These are phyloP conservation scores for Cercophora samala DNA, from an alignment of 495 filamentous ascomycete genomes.

Conservation along the genomic window DNA sequence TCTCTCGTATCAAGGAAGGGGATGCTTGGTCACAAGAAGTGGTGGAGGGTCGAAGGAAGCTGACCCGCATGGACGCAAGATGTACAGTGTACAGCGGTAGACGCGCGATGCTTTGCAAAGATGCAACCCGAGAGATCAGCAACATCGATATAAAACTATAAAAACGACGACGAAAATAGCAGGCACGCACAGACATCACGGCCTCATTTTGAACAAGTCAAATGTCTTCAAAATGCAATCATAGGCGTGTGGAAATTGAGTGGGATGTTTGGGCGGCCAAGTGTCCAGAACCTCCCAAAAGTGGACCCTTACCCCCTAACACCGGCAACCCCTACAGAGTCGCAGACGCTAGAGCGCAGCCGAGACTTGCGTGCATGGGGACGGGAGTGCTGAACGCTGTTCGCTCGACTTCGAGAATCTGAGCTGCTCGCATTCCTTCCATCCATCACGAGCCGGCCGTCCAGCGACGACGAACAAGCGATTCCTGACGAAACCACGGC, in stretches of 20 bases:
- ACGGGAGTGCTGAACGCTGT: neutral
- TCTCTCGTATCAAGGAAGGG: slow-evolving; percentile 10
- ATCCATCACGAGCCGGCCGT: slow-evolving; percentile 1
- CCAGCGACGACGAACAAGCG: neutral
- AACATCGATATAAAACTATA: neutral
- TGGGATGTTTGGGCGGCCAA: slow-evolving; percentile 8
- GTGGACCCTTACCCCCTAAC: slow-evolving; percentile 14
- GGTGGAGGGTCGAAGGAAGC: slow-evolving; percentile 1
- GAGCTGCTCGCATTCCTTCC: slow-evolving; percentile 6
- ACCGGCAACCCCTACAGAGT: slow-evolving; percentile 3
- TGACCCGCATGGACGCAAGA: slow-evolving; percentile 1
- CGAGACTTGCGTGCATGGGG: slow-evolving; percentile 11
- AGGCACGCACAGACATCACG: neutral
- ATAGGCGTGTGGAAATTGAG: slow-evolving; percentile 6
- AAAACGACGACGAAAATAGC: neutral
- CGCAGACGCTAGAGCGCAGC: slow-evolving; percentile 11
- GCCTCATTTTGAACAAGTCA: neutral
- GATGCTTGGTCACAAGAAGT: neutral
- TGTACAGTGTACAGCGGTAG: neutral
- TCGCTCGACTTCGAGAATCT: slow-evolving; percentile 5
- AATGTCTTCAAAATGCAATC: neutral
- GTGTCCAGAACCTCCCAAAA: slow-evolving; percentile 10
- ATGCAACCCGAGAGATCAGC: neutral
- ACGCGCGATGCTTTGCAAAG: neutral
- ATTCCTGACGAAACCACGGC: neutral